Base-by-base conservation (phyloP, 1,139 yeast species). In the Yamadazyma oceani region DNA sequence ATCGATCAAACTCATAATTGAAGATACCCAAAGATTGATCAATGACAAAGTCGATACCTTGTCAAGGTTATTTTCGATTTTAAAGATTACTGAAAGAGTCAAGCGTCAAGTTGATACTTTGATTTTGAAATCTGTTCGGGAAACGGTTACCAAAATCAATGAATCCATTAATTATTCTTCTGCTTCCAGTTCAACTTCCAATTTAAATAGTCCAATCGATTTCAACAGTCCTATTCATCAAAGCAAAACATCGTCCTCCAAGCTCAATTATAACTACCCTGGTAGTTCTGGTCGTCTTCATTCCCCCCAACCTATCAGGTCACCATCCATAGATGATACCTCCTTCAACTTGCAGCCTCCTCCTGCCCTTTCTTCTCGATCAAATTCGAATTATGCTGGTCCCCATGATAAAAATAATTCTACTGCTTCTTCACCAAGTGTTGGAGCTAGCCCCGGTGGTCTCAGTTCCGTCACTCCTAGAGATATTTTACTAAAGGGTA, bases 61-160 rank as follows among this genome's bases (percentile, higher is more conserved):
- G n/a, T 67, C 81, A 14, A 69, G 97, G 49, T 69, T 87, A 46
- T 84, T 87, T 19, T 85, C 92, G 42, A 78, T 90, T 3, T 66
- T 87, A 40, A 80, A 84, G 41, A 89, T 85, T 54, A 80, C 87
- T n/a, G 85, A 85, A 45, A 82, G 82, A 50, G 79, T 92, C 33
- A 85, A 88, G 44, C 76, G 74, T 32, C 97, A 92, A 57, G 88
- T 90, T 7, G 96, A 90, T 53, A 70, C 62, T 14, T 67, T 82
- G 53, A 95, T 90, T 2, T 63, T 86, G 27, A 63, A 69, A 31
- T 72, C 86, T 0, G 87, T 92, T 3, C 69, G 75, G 16, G 80
- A 79, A 30, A 83, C 95, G 0, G 75, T 87, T 10, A 61, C 63
- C 17, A 75, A 62, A 53, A 78, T 75, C 8, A 64, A 66, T 35